Conservation (phyloP, 331 rosid genomes). For the Telfairia occidentalis region DNA sequence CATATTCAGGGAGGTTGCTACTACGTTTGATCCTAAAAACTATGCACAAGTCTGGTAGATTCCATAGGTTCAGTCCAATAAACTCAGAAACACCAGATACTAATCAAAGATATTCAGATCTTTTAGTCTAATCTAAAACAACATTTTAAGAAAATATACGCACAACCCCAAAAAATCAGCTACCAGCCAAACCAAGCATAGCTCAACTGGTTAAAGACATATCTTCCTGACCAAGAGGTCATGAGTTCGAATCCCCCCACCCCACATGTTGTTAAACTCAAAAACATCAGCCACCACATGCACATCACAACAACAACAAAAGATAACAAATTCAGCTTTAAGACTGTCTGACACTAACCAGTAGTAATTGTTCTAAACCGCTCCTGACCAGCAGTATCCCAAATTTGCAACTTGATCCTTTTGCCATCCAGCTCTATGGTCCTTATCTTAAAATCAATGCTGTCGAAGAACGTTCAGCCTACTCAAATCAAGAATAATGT, state of each 20-base stretch:
- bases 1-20: not conserved
- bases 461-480: slow-evolving; percentile 27
- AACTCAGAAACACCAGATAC: not conserved
- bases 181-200: too few species aligned
- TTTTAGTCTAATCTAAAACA: not conserved
- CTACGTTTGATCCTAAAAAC: not conserved
- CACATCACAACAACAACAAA: not conserved
- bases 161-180: too few species aligned
- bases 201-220: too few species aligned
- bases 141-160: not conserved
- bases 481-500: slow-evolving; percentile 20
- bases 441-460: slow-evolving; percentile 95
- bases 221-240: too few species aligned
- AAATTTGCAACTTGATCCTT: slow-evolving; percentile 90
- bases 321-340: not conserved
- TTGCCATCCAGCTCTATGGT: slow-evolving; percentile 92
- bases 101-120: not conserved
- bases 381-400: slow-evolving; percentile 99
- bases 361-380: slow-evolving; percentile 93
- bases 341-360: slow-evolving; percentile 43
- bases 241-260: too few species aligned
- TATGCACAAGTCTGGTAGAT: not conserved
- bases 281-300: not conserved
- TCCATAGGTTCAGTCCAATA: not conserved
- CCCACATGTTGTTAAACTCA: too few species aligned